A percentile compares a stretch with the other conserved stretches of the same genome.
Conservation (phyloP, 2,329 filamentous ascomycete species). For the Colletotrichum abscissum region DNA sequence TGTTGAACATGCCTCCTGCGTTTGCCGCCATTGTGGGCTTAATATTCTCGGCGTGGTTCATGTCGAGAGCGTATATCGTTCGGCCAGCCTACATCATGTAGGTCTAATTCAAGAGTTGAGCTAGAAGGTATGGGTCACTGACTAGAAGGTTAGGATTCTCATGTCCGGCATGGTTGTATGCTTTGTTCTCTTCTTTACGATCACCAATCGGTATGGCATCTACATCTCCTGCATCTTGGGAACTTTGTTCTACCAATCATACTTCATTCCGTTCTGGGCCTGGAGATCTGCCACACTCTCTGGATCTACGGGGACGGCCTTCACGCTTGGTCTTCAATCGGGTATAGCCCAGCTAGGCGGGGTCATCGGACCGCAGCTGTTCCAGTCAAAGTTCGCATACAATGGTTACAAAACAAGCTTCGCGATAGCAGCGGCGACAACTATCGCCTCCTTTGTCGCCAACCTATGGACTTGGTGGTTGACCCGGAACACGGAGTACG, state of each 20-base stretch:
- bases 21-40: constrained; percentile 51
- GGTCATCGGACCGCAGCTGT: constrained; percentile 57
- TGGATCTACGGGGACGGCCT: constrained; percentile 56
- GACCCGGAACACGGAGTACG: constrained; percentile 40
- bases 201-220: constrained; percentile 49
- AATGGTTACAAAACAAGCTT: constrained; percentile 44
- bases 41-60: constrained; percentile 52
- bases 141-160: constrained; percentile 41
- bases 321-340: constrained; percentile 55
- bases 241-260: constrained; percentile 53
- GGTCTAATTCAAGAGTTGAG: not conserved
- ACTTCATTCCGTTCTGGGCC: constrained; percentile 59
- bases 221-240: constrained; percentile 58
- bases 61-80: constrained; percentile 48
- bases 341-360: constrained; percentile 57
- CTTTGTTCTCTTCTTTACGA: constrained; percentile 55
- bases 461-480: constrained; percentile 42
- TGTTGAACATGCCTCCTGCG: constrained; percentile 58
- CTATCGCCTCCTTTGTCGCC: constrained; percentile 39
- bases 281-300: constrained; percentile 55
- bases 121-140: not conserved
- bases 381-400: constrained; percentile 53
- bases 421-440: constrained; percentile 39
- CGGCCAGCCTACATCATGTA: constrained; percentile 52
- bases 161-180: constrained; percentile 53